phyloP scores from a whole-genome alignment of 805 yeast genomes.

The Zygotorulaspora sp. region DNA sequence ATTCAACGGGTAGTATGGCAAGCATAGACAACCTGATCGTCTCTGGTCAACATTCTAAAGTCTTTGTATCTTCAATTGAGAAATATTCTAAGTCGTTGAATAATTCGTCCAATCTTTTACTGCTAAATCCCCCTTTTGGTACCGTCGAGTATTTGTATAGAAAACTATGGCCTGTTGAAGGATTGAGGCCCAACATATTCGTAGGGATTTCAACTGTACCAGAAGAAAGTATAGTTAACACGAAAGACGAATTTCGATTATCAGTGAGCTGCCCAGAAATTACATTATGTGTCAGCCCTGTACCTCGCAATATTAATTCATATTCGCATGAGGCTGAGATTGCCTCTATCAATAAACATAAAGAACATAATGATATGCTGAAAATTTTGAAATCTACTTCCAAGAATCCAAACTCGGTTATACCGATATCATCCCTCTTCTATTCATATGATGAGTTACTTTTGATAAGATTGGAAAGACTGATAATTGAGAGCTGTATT shows the following conservation, averaged over 20 bases:
- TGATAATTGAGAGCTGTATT: conserved; percentile 25
- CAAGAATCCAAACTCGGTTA: conserved; percentile 3
- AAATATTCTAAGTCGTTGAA: conserved; percentile 43
- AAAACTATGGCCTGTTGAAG: conserved; percentile 48
- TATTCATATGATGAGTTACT: conserved; percentile 24
- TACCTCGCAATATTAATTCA: conserved; percentile 13
- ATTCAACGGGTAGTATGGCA: conserved; percentile 31
- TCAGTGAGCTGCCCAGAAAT: conserved; percentile 5
- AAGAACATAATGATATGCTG: conserved; percentile 11
- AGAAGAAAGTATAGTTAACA: conserved; percentile 5
- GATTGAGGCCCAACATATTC: conserved; percentile 50
- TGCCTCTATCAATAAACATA: conserved; percentile 4
- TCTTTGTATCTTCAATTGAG: conserved; percentile 47
- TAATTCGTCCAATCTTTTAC: conserved; percentile 48
- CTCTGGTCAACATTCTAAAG: conserved; percentile 54
- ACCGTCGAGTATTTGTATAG: conserved; percentile 45
- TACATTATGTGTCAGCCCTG: conserved; percentile 11
- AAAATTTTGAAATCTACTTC: conserved; percentile 11
- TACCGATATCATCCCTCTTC: conserved; percentile 9
- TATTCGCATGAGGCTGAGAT: conserved; percentile 13
- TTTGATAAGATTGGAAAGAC: conserved; percentile 21
- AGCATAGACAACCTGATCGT: conserved; percentile 51
- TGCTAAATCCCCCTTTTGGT: conserved; percentile 75
- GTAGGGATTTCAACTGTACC: conserved; percentile 40
- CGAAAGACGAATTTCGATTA: conserved; percentile 12